Conservation (phyloP, 2,329 filamentous ascomycete species). For the Neofusicoccum sp. region DNA sequence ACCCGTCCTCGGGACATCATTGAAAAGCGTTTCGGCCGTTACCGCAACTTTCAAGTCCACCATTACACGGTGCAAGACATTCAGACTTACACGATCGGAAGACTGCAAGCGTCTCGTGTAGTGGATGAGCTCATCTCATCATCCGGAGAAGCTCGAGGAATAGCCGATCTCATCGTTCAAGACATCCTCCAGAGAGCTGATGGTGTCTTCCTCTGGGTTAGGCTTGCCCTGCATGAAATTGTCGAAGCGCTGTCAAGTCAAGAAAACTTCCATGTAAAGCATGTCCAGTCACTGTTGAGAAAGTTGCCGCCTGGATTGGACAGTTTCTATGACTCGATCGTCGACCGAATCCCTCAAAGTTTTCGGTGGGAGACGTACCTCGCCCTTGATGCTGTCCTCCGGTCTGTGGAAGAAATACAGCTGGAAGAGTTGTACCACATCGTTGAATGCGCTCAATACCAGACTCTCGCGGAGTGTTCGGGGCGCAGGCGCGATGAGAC, state of each 20-base stretch:
- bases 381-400: neutral
- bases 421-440: neutral
- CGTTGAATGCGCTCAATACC: neutral
- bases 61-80: constrained; percentile 22
- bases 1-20: constrained; percentile 21
- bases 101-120: neutral
- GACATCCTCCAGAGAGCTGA: neutral
- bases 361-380: neutral
- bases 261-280: neutral
- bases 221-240: constrained; percentile 11
- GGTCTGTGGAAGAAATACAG: neutral
- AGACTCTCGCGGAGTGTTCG: no score
- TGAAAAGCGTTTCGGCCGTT: constrained; percentile 17
- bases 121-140: neutral
- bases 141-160: neutral
- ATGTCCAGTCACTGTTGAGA: neutral
- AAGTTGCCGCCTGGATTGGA: neutral
- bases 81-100: constrained; percentile 10
- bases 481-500: no score
- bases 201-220: constrained; percentile 18
- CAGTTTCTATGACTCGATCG: neutral
- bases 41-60: constrained; percentile 16
- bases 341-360: neutral
- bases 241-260: neutral
- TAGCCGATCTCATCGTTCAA: neutral